These are phyloP conservation scores for Picocystis salinarum DNA, from an alignment of 139 green algal genomes.

Conservation along the genomic window DNA sequence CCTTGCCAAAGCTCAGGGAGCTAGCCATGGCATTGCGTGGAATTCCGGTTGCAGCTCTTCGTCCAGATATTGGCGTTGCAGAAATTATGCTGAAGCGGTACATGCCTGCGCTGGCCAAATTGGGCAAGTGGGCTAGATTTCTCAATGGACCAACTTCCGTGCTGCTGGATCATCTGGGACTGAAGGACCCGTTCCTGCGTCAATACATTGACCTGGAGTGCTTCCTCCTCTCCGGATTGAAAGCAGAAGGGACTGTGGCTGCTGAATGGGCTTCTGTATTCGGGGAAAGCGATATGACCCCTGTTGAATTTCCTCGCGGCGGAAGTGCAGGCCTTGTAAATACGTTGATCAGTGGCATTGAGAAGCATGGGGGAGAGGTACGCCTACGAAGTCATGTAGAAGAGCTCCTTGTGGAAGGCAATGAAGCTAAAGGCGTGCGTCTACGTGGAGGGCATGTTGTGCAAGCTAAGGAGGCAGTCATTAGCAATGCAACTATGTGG, in stretches of 20 bases:
- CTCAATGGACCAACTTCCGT: not conserved
- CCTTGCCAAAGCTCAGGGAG: not conserved
- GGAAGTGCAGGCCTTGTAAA: not conserved
- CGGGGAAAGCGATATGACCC: not conserved
- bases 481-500: not conserved
- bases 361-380: not conserved
- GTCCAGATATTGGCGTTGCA: conserved; percentile 2
- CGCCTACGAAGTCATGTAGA: not conserved
- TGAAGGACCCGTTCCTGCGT: not conserved
- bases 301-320: not conserved
- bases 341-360: conserved; percentile 12
- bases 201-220: not conserved
- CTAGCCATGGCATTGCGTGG: conserved; percentile 1
- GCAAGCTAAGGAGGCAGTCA: not conserved
- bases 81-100: not conserved
- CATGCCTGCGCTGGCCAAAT: not conserved
- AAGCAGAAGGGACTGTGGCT: not conserved
- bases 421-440: not conserved
- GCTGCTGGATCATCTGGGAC: not conserved
- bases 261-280: not conserved
- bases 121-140: not conserved
- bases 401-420: conserved; percentile 4
- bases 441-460: not conserved
- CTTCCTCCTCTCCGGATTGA: not conserved
- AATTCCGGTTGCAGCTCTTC: conserved; percentile 6